These are phyloP conservation scores for Didymella sp. DNA, from an alignment of 2,329 filamentous ascomycete genomes.

Conservation along the genomic window DNA sequence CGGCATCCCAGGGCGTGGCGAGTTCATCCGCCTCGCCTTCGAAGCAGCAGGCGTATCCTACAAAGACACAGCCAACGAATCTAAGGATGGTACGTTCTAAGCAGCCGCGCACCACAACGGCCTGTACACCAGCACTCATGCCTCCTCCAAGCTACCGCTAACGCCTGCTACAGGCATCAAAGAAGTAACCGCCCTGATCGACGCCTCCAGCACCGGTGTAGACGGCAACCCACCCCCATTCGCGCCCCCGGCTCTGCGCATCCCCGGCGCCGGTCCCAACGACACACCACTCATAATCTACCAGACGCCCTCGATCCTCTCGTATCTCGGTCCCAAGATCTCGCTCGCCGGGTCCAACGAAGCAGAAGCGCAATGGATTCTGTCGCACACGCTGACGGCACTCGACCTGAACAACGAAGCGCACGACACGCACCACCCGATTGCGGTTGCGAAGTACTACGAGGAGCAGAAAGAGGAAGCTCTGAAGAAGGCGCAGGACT, in stretches of 20 bases:
- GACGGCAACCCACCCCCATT: constrained; percentile 68
- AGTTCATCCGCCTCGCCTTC: constrained; percentile 74
- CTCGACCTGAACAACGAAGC: constrained; percentile 75
- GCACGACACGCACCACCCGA: constrained; percentile 79
- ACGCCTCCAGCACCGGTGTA: constrained; percentile 54
- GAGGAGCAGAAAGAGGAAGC: constrained; percentile 77
- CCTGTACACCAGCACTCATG: not conserved
- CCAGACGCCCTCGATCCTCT: constrained; percentile 76
- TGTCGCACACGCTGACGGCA: constrained; percentile 71
- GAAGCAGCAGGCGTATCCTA: constrained; percentile 72
- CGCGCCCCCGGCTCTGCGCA: constrained; percentile 69
- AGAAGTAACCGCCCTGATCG: constrained; percentile 58
- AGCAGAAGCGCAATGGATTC: constrained; percentile 63
- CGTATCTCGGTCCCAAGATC: constrained; percentile 70
- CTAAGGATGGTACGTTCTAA: constrained; percentile 52
- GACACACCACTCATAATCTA: constrained; percentile 65
- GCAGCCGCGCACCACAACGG: not conserved
- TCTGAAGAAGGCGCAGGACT: constrained; percentile 64
- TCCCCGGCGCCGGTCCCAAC: constrained; percentile 58
- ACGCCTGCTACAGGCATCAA: constrained; percentile 48
- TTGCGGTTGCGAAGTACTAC: constrained; percentile 67
- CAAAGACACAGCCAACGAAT: constrained; percentile 64
- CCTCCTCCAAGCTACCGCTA: not conserved
- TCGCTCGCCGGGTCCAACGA: constrained; percentile 62
- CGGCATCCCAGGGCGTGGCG: constrained; percentile 73